A percentile compares a stretch with the other conserved stretches of the same genome.
Evolutionary conservation across 176 grass and related monocot species (phyloP).

Genomic region (Cenchrus purpureus): DNA sequence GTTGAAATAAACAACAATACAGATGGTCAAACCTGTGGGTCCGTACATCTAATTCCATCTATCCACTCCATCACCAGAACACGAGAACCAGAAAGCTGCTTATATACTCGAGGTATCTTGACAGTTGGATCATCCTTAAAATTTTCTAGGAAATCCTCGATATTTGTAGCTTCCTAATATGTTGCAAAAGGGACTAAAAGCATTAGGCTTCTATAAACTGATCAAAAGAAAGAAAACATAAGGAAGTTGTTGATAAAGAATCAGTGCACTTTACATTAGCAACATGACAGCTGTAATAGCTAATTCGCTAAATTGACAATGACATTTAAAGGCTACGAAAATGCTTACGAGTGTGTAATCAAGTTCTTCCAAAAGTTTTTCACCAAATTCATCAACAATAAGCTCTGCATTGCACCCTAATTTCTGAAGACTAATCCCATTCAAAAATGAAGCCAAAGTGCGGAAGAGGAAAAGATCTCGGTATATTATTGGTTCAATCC

Average conservation of each 20-base stretch:
- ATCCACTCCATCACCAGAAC: constrained; percentile 99
- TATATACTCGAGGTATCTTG: constrained; percentile 96
- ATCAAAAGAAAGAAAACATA: constrained; percentile 6
- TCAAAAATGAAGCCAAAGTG: constrained; percentile 91
- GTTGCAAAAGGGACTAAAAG: constrained; percentile 5
- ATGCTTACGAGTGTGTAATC: constrained; percentile 98
- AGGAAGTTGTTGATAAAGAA: constrained; percentile 18
- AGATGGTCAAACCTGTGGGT: constrained; percentile 77
- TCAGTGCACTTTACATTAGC: background rate
- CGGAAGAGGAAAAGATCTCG: constrained; percentile 96
- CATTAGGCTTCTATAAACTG: background rate
- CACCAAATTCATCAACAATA: constrained; percentile 99
- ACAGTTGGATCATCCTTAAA: constrained; percentile 98
- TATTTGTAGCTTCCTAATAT: constrained; percentile 90
- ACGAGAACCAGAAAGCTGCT: constrained; percentile 71
- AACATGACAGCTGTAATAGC: background rate
- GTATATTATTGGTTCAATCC: constrained; percentile 98
- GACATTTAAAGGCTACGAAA: background rate
- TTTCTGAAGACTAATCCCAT: constrained; percentile 97
- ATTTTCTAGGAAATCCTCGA: constrained; percentile 95
- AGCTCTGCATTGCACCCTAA: constrained; percentile 98
- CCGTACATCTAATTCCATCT: constrained; percentile 93
- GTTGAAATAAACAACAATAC: constrained; percentile 7
- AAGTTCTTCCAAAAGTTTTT: constrained; percentile 98
- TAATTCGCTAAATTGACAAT: background rate